Evolutionary conservation across 768 basidiomycete genomes (phyloP), one percentile per base, ranked within the genome.

Genomic region (Suillus lakei): DNA sequence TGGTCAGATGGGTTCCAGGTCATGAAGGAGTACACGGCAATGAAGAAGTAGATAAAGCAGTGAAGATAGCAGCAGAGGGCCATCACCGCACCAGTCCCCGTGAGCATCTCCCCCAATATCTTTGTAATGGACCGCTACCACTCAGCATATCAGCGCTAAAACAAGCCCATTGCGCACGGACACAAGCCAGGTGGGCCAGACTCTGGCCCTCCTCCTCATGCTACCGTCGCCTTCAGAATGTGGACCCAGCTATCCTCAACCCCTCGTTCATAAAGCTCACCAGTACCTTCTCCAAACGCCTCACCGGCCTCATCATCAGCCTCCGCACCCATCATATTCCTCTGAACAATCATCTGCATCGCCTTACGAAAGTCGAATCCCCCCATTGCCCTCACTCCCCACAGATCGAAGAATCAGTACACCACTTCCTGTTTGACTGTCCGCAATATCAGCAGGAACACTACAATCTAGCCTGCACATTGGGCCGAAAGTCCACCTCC

Each of bases 381-480:
- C 72, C 77, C 7, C 30, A 43, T 5, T 81, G 79, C 70, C 63
- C 66, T 2, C 48, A 58, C 2, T 80, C 80, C 69, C 44, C 10
- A 2, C 44, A 46, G 3, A n/a, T 3, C 4, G 38, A 61, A 0
- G 79, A 81, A 61, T 77, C 76, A 21, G 66, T 76, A 0, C 48
- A 62, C 4, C 80, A 80, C 64, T 80, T 62, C 61, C 63, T 80
- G 3, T 54, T 74, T 12, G n/a, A 66, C 5, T 81, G 79, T 73
- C 63, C 53, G 51, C 66, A 61, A 16, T 74, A 74, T 21, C 58
- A 23, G 1, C n/a, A 10, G 1, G 36, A 62, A 36, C 9, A 36
- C 5, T 34, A 50, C 13, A 13, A 7, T 0, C 3, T 62, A 30
- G 18, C 10, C 0, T 32, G 18, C 6, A 5, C 0, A 8, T 4